phyloP scores from a whole-genome alignment of 345 rosid genomes.

The Sapria himalayana region DNA sequence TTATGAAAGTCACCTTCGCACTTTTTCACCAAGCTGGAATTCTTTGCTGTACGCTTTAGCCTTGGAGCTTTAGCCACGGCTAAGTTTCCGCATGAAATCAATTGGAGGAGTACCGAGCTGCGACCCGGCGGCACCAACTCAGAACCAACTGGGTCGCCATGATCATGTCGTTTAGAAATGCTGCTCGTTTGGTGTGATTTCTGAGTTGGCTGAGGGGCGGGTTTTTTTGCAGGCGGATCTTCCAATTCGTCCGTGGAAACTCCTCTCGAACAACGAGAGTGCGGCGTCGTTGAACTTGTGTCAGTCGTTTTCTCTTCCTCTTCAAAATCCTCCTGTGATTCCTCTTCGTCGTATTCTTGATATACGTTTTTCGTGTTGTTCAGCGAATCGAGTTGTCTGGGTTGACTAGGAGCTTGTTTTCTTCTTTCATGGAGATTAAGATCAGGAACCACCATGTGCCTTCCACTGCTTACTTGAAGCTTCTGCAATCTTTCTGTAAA shows the following conservation, averaged over 20 bases:
- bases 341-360: conserved; percentile 13
- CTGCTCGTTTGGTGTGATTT: conserved; percentile 2
- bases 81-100: conserved; percentile 58
- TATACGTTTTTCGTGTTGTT: conserved; percentile 7
- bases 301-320: conserved; percentile 66
- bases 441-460: conserved; percentile 16
- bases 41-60: conserved; percentile 9
- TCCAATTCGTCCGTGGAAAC: conserved; percentile 55
- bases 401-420: conserved; percentile 10
- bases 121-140: conserved; percentile 11
- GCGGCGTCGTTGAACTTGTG: conserved; percentile 71
- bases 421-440: conserved; percentile 22
- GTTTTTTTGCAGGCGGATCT: conserved; percentile 9
- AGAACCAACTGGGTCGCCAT: conserved; percentile 21
- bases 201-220: conserved; percentile 7
- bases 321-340: conserved; percentile 30
- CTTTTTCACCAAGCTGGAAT: conserved; percentile 6
- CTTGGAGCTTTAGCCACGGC: conserved; percentile 18
- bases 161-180: conserved; percentile 19
- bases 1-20: conserved; percentile 18
- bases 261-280: conserved; percentile 65
- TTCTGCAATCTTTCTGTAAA: conserved; percentile 23
- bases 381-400: conserved; percentile 13
- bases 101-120: conserved; percentile 48
- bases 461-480: conserved; percentile 9